Evolutionary conservation across 108 stramenopile species (phyloP), one percentile per base, ranked within the genome.

Genomic region (Nitzschia putrida): DNA sequence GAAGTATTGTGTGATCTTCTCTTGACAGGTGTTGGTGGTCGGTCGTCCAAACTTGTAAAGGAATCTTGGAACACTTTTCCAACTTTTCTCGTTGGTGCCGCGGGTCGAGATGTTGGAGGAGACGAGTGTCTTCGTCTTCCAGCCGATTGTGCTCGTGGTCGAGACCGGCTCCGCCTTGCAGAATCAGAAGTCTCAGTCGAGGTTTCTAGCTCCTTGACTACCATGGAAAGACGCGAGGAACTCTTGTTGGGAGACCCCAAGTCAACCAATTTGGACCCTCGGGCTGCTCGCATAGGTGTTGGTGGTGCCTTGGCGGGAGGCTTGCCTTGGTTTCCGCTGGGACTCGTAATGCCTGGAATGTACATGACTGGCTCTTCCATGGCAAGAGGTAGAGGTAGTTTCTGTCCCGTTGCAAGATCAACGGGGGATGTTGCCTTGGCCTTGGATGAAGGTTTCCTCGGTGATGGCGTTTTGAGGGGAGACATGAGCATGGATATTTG

Each of bases 321-420:
- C 29, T 34, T 34, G 29, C 29, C 29, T 34, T 34, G 13, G 34
- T 25, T 38, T 21, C 38, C 9, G 58, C 58, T 59, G 2, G 38
- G 58, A 3, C n/a, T 12, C 12, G 58, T 59, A 29, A 59, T 59
- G 14, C 58, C 58, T 18, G 58, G 58, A 40, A 59, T 59, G 58
- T 59, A 59, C 16, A 59, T 38, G 8, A 29, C 18, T 3, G 47
- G 18, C 47, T 49, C 47, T 49, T 49, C 47, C 47, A 49, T 5
- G 1, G 29, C 29, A 34, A 34, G 29, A 1, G 29, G 29, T 34
- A 34, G 29, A 34, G 29, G 29, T 1, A 34, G 29, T 4, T 34
- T 34, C 4, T 34, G 29, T 4, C 29, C 29, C 29, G 29, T 34
- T 34, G 29, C 29, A 34, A 4, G 29, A 34, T 34, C 29, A 3